A percentile compares a stretch with the other conserved stretches of the same genome.
These are phyloP conservation scores for Candida suzukii DNA, from an alignment of 805 yeast genomes.

Conservation along the genomic window DNA sequence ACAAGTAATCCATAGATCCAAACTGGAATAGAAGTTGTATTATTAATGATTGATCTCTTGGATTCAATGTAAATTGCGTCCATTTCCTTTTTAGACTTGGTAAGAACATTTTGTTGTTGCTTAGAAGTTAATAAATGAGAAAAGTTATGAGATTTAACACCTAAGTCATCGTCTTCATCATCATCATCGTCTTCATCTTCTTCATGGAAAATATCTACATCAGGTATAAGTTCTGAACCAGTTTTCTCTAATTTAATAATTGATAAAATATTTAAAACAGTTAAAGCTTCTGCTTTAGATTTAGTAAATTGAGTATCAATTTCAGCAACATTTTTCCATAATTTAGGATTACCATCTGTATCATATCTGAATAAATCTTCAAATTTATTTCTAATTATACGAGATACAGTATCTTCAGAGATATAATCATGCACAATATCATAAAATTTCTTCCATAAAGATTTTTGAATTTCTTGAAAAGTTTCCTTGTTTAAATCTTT, in stretches of 20 bases:
- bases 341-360: slow-evolving; percentile 69
- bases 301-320: slow-evolving; percentile 57
- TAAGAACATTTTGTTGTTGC: slow-evolving; percentile 50
- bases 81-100: slow-evolving; percentile 63
- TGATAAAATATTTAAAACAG: slow-evolving; percentile 52
- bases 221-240: slow-evolving; percentile 55
- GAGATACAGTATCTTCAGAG: slow-evolving; percentile 57
- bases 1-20: slow-evolving; percentile 69
- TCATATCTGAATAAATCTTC: slow-evolving; percentile 83
- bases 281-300: slow-evolving; percentile 53
- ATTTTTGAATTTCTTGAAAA: slow-evolving; percentile 35
- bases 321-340: slow-evolving; percentile 71
- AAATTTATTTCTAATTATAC: slow-evolving; percentile 68
- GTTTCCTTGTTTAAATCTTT: slow-evolving; percentile 34
- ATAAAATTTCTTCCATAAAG: slow-evolving; percentile 62
- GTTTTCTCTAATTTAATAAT: slow-evolving; percentile 42
- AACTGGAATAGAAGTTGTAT: slow-evolving; percentile 73
- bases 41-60: slow-evolving; percentile 75
- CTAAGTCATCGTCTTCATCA: slow-evolving; percentile 27
- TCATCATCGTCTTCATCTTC: slow-evolving; percentile 26
- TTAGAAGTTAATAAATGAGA: slow-evolving; percentile 49
- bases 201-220: slow-evolving; percentile 35
- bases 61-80: slow-evolving; percentile 83
- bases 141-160: slow-evolving; percentile 31
- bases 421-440: slow-evolving; percentile 53